Base-by-base conservation (phyloP, 2,329 filamentous ascomycete species). In the Orbilia quercus region DNA sequence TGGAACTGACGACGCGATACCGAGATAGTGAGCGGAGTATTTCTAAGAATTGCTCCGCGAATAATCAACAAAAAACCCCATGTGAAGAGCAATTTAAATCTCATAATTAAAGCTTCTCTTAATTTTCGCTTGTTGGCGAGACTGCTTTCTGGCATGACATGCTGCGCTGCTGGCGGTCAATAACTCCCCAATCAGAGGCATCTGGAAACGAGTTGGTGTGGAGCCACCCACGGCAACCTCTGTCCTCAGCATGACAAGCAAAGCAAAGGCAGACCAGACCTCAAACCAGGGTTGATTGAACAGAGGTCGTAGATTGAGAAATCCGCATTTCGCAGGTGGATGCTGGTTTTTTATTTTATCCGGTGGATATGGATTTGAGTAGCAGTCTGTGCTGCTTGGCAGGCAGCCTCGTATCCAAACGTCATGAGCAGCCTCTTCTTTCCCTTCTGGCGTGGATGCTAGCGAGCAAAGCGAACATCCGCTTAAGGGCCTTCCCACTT, bases 391-490 rank as follows among this genome's bases (percentile, higher is more conserved):
- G n/a, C n/a, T n/a, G n/a, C n/a, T n/a, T 50, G 11, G 23, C 14
- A 16, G 48, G 48, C 28, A 53, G 7, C 50, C 14, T 65, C 48
- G 48, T 55, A 53, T 54, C n/a, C 40, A 66, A 58, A 57, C 20
- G 62, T 58, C 51, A 66, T 44, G 62, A 66, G 47, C 62, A 66
- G 62, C 40, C 62, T 66, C 47, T 42, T 54, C 42, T 58, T 66
- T n/a, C 62, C 62, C 31, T 66, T 58, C 47, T 62, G 22, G 42
- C 20, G 16, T 9, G 42, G 16, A 18, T 45, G 5, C n/a, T 45
- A n/a, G 14, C n/a, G 36, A 40, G 36, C 12, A 40, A 12, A 16
- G 12, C 6, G 36, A 7, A 4, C 12, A 14, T 12, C 36, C 14
- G n/a, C 6, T 40, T 5, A 31, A 31, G 9, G 28, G n/a, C n/a